Conservation (phyloP, 2,329 filamentous ascomycete genomes). For the Penicillium sp. region DNA sequence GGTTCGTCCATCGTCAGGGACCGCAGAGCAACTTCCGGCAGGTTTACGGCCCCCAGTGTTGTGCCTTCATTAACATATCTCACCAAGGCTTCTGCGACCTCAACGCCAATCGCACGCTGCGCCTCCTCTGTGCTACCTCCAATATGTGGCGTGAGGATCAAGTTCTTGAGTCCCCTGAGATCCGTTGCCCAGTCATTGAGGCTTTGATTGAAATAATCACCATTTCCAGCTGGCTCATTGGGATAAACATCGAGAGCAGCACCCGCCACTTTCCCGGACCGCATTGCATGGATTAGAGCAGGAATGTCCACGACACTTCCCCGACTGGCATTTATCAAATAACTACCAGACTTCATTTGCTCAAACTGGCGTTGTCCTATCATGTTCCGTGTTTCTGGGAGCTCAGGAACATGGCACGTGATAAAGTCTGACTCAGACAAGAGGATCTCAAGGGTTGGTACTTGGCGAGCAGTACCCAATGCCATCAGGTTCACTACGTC, state of each 20-base stretch:
- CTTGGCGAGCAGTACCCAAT: conserved; percentile 76
- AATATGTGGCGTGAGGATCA: conserved; percentile 93
- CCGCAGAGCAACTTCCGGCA: conserved; percentile 87
- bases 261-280: conserved; percentile 75
- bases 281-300: conserved; percentile 78
- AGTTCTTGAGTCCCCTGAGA: conserved; percentile 73
- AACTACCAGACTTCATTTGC: conserved; percentile 85
- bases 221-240: conserved; percentile 84
- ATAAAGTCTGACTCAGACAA: conserved; percentile 80
- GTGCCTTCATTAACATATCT: conserved; percentile 93
- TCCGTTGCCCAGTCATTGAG: conserved; percentile 81
- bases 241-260: conserved; percentile 96
- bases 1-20: conserved; percentile 80
- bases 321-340: conserved; percentile 91
- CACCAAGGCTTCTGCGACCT: conserved; percentile 79
- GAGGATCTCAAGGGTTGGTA: conserved; percentile 66
- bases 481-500: conserved; percentile 92
- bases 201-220: conserved; percentile 80
- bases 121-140: conserved; percentile 96
- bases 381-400: conserved; percentile 85
- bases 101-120: conserved; percentile 87
- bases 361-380: conserved; percentile 73
- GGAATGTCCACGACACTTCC: conserved; percentile 91
- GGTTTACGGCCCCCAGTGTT: conserved; percentile 84
- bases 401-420: conserved; percentile 86